phyloP scores from a whole-genome alignment of 2,329 filamentous ascomycete species.

The Dendryphion nanum region DNA sequence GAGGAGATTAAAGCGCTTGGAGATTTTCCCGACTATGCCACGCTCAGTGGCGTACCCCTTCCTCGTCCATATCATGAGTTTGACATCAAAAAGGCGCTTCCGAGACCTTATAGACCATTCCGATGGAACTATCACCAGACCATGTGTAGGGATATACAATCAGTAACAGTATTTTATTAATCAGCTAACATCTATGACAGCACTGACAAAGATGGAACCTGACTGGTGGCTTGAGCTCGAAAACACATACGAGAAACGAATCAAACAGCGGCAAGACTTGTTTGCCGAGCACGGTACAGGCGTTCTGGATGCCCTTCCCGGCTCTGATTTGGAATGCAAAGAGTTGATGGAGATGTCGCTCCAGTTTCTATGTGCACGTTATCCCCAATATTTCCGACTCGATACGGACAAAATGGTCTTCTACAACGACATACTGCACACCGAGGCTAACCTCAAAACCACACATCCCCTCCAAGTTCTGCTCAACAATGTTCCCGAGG shows the following conservation, averaged over 20 bases:
- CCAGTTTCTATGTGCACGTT: slow-evolving; percentile 75
- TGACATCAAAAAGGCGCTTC: slow-evolving; percentile 64
- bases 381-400: slow-evolving; percentile 71
- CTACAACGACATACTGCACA: slow-evolving; percentile 67
- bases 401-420: slow-evolving; percentile 57
- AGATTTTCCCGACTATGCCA: slow-evolving; percentile 76
- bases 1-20: slow-evolving; percentile 69
- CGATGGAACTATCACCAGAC: slow-evolving; percentile 86
- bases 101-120: slow-evolving; percentile 78
- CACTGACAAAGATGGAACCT: slow-evolving; percentile 72
- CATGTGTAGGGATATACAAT: slow-evolving; percentile 64
- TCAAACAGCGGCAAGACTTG: slow-evolving; percentile 66
- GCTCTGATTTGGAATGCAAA: slow-evolving; percentile 75
- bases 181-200: too few relatives aligned
- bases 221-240: slow-evolving; percentile 93
- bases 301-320: slow-evolving; percentile 68
- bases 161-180: too few relatives aligned
- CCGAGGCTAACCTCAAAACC: slow-evolving; percentile 58
- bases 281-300: slow-evolving; percentile 61
- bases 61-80: slow-evolving; percentile 65
- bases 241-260: slow-evolving; percentile 64
- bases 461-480: slow-evolving; percentile 68
- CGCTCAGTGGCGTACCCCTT: slow-evolving; percentile 70
- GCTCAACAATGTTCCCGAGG: slow-evolving; percentile 77
- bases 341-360: slow-evolving; percentile 85